Percentiles rank a stretch among this genome's conserved stretches.
phyloP scores from a whole-genome alignment of 2,329 filamentous ascomycete species.

The Colletotrichum cuscutae region DNA sequence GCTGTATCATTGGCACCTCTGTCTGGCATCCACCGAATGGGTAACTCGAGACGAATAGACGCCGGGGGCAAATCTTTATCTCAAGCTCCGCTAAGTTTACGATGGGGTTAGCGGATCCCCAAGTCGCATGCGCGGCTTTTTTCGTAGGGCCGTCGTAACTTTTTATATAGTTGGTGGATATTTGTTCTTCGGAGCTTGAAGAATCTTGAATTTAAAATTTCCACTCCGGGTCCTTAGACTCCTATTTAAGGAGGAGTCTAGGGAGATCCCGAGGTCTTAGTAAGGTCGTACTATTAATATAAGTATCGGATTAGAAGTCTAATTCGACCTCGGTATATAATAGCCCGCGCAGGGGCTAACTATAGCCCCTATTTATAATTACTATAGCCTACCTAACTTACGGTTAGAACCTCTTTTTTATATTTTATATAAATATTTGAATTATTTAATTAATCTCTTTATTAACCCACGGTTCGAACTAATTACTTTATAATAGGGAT shows the following conservation, averaged over 20 bases:
- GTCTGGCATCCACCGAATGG: neutral
- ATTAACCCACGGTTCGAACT: too few relatives aligned
- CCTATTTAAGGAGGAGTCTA: neutral
- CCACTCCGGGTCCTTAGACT: neutral
- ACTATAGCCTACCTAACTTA: too few relatives aligned
- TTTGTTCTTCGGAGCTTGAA: too few relatives aligned
- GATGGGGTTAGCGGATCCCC: neutral
- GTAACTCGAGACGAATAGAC: constrained; percentile 9
- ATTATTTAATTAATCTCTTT: too few relatives aligned
- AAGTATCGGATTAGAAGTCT: too few relatives aligned
- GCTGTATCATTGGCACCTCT: neutral
- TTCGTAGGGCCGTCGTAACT: neutral
- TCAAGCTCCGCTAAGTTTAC: constrained; percentile 4
- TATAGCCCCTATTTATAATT: too few relatives aligned
- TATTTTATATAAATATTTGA: too few relatives aligned
- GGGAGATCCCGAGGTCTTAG: neutral
- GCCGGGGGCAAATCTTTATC: constrained; percentile 14
- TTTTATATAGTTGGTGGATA: neutral
- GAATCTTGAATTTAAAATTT: neutral
- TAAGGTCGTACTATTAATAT: neutral
- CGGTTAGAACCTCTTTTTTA: too few relatives aligned
- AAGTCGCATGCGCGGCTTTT: neutral
- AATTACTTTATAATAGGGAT: too few relatives aligned
- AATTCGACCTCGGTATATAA: too few relatives aligned
- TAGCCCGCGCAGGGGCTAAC: too few relatives aligned